Percentiles rank a stretch among this genome's conserved stretches.
Evolutionary conservation across 768 basidiomycete species (phyloP).

Genomic region (Amanita molliuscula): DNA sequence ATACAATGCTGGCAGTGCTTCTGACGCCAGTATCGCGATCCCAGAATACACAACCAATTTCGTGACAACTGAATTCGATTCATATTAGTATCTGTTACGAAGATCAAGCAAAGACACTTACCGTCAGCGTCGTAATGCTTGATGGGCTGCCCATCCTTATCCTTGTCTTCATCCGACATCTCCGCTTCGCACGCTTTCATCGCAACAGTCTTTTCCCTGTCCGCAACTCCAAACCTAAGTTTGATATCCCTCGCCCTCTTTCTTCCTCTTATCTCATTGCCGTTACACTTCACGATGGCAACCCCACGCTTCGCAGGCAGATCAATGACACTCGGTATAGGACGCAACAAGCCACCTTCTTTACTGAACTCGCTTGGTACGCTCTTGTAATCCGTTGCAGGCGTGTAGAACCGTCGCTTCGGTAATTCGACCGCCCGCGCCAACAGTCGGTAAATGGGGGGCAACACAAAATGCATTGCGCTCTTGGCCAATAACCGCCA

Average conservation of each 20-base stretch:
- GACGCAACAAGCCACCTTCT: conserved; percentile 34
- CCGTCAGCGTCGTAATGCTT: conserved; percentile 86
- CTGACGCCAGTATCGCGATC: conserved; percentile 60
- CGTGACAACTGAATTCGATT: conserved; percentile 52
- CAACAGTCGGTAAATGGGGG: conserved; percentile 74
- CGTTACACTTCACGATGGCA: conserved; percentile 28
- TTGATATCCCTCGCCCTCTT: conserved; percentile 6
- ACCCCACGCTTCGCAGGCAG: conserved; percentile 41
- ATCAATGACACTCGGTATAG: conserved; percentile 84
- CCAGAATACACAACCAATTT: conserved; percentile 88
- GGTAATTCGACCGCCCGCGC: conserved; percentile 64
- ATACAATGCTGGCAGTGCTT: conserved; percentile 57
- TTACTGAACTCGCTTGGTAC: conserved; percentile 45
- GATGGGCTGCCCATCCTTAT: conserved; percentile 25
- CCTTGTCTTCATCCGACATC: conserved; percentile 17
- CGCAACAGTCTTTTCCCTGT: conserved; percentile 16
- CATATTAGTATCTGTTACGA: not conserved
- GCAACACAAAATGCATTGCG: conserved; percentile 60
- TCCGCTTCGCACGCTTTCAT: conserved; percentile 17
- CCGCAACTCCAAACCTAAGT: conserved; percentile 8
- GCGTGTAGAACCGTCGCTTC: conserved; percentile 78
- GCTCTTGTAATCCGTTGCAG: conserved; percentile 78
- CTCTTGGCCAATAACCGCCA: conserved; percentile 89
- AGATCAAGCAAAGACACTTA: conserved; percentile 22
- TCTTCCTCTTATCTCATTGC: conserved; percentile 13